Evolutionary conservation across 495 filamentous ascomycete genomes (phyloP), one percentile per base, ranked within the genome.

Genomic region (Hypomontagnella monticulosa): DNA sequence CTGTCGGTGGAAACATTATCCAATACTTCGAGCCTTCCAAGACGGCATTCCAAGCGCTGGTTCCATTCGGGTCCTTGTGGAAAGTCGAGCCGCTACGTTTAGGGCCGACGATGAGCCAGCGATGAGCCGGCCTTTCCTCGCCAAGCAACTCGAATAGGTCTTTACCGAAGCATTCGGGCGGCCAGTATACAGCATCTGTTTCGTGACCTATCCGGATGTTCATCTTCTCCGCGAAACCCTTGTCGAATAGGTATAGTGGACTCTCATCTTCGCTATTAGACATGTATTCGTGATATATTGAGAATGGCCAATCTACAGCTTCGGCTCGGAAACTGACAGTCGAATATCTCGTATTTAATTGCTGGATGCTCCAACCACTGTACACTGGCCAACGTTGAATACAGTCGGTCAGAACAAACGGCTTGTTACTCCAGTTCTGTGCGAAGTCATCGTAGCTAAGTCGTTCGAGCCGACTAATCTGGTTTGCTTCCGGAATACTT

Each of bases 1-100:
- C 79, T 19, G 83, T 85, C 27, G 84, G 88, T 79, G 44, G 95
- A 87, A 81, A 97, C 81, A 83, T 96, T 63, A 99, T 96, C 95
- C 95, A 99, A 80, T 98, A 99, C 75, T 99, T 99, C 15, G 90
- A 87, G 12, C 95, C 95, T 53, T 89, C 84, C 32, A 99, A 42
- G 12, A 98, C 93, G 0, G 95, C 94, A 73, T 99, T 99, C 95
- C 95, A 99, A 2, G 95, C 95, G 65, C 90, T 93, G 18, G 83
- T 84, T 1, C 78, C 83, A 61, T 84, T 87, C 40, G 86, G 86
- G 53, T 88, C 86, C 74, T 97, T 97, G 80, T 99, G 95, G 69
- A 97, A 97, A 6, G 93, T 97, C 69, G 93, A 97, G 14, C 95
- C 95, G 70, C 93, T 96, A 32, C 93, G 83, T 62, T 88, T 86